phyloP scores from a whole-genome alignment of 495 filamentous ascomycete genomes.

The Lophiotrema nucula region DNA sequence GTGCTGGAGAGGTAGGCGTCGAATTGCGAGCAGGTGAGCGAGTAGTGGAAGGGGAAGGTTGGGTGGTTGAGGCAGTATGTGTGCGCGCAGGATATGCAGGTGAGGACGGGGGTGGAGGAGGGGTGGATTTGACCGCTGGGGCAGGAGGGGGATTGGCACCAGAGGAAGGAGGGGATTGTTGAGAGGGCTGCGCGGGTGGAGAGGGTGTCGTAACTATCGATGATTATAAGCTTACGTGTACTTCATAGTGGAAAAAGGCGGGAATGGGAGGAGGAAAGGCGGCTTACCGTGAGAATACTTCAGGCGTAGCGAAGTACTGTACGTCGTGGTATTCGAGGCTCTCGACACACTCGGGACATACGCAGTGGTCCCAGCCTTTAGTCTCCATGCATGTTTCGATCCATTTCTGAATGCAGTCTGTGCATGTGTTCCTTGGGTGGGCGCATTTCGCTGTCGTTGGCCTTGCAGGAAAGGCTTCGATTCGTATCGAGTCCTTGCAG shows the following conservation, averaged over 20 bases:
- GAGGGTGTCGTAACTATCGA: slow-evolving; percentile 9
- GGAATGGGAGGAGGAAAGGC: background rate
- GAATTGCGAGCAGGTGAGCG: background rate
- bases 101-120: slow-evolving; percentile 9
- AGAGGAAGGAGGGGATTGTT: slow-evolving; percentile 9
- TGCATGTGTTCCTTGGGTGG: slow-evolving; percentile 10
- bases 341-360: slow-evolving; percentile 19
- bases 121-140: slow-evolving; percentile 14
- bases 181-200: slow-evolving; percentile 6
- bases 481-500: slow-evolving; percentile 7
- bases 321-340: slow-evolving; percentile 8
- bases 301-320: background rate
- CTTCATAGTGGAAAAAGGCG: background rate
- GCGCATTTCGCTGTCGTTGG: background rate
- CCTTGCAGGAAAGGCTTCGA: background rate
- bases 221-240: background rate
- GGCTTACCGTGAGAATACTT: slow-evolving; percentile 1
- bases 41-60: slow-evolving; percentile 9
- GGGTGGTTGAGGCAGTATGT: slow-evolving; percentile 15
- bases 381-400: slow-evolving; percentile 9
- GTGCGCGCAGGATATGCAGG: slow-evolving; percentile 15
- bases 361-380: slow-evolving; percentile 8
- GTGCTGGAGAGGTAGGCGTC: background rate
- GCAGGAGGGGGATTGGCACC: slow-evolving; percentile 12
- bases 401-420: slow-evolving; percentile 16